Conservation (phyloP, 805 yeast genomes). For the Spathaspora sp. region DNA sequence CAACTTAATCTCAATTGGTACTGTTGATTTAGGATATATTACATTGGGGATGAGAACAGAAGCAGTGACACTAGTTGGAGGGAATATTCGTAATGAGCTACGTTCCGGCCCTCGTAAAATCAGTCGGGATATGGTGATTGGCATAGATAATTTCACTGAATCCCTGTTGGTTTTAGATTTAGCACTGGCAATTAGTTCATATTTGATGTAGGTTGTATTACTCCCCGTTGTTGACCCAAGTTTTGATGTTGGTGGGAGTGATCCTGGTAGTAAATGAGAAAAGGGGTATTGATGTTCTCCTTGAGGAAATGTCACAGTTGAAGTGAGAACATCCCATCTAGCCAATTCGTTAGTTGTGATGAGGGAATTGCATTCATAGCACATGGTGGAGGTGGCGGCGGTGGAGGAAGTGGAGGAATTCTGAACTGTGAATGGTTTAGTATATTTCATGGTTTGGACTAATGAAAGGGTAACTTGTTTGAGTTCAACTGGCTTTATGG, state of each 20-base stretch:
- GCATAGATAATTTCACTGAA: conserved; percentile 45
- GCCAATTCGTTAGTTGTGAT: conserved; percentile 61
- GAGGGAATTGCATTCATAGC: conserved; percentile 15
- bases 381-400: background rate
- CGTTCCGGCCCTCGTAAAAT: conserved; percentile 79
- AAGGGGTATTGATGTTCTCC: conserved; percentile 90
- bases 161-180: conserved; percentile 20
- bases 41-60: conserved; percentile 86
- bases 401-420: conserved; percentile 5
- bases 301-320: conserved; percentile 51
- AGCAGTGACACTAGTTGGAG: conserved; percentile 90
- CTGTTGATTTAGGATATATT: conserved; percentile 80
- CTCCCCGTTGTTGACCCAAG: conserved; percentile 48
- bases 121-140: conserved; percentile 73
- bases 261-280: conserved; percentile 83
- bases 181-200: conserved; percentile 69
- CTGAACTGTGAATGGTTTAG: conserved; percentile 62
- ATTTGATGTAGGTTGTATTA: conserved; percentile 51
- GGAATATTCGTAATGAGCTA: conserved; percentile 85
- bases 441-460: conserved; percentile 65
- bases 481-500: conserved; percentile 44
- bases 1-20: conserved; percentile 77
- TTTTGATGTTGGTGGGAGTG: conserved; percentile 75
- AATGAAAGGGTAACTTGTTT: conserved; percentile 60
- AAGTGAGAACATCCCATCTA: conserved; percentile 79